These are phyloP conservation scores for Aspergillus sergii DNA, from an alignment of 2,329 filamentous ascomycete genomes.

Conservation along the genomic window DNA sequence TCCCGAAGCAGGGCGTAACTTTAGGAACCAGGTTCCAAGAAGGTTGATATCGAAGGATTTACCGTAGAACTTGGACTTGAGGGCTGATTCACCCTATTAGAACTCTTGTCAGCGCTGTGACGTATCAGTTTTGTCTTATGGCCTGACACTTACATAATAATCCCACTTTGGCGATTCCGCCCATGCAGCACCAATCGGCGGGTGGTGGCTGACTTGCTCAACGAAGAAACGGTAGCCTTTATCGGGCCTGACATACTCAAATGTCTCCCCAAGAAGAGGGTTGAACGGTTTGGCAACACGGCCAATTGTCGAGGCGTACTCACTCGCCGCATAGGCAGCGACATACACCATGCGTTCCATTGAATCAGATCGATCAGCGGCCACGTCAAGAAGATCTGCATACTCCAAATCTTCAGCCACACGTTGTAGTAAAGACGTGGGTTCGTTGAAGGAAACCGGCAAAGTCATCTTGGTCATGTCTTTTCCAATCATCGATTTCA, in stretches of 20 bases:
- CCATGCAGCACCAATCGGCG: slow-evolving; percentile 88
- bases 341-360: slow-evolving; percentile 93
- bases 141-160: slow-evolving; percentile 64
- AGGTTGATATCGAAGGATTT: slow-evolving; percentile 97
- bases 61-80: slow-evolving; percentile 96
- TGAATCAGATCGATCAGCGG: slow-evolving; percentile 81
- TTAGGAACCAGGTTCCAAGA: slow-evolving; percentile 94
- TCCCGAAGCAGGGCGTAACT: slow-evolving; percentile 72
- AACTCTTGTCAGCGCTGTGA: slow-evolving; percentile 1
- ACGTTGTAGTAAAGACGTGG: slow-evolving; percentile 90
- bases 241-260: slow-evolving; percentile 92
- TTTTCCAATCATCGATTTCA: slow-evolving; percentile 99
- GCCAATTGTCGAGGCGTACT: slow-evolving; percentile 95
- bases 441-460: slow-evolving; percentile 97
- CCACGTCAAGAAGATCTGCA: slow-evolving; percentile 84
- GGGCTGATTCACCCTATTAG: slow-evolving; percentile 80
- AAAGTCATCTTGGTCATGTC: slow-evolving; percentile 99
- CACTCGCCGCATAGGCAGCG: slow-evolving; percentile 90
- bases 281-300: slow-evolving; percentile 99
- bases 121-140: background rate
- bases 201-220: slow-evolving; percentile 97
- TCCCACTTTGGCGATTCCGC: slow-evolving; percentile 94
- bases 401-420: slow-evolving; percentile 99
- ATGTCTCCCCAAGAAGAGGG: slow-evolving; percentile 91
- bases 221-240: slow-evolving; percentile 98